Evolutionary conservation across 2,329 filamentous ascomycete species (phyloP), one percentile per base, ranked within the genome.

Genomic region (Periconia macrospinosa): DNA sequence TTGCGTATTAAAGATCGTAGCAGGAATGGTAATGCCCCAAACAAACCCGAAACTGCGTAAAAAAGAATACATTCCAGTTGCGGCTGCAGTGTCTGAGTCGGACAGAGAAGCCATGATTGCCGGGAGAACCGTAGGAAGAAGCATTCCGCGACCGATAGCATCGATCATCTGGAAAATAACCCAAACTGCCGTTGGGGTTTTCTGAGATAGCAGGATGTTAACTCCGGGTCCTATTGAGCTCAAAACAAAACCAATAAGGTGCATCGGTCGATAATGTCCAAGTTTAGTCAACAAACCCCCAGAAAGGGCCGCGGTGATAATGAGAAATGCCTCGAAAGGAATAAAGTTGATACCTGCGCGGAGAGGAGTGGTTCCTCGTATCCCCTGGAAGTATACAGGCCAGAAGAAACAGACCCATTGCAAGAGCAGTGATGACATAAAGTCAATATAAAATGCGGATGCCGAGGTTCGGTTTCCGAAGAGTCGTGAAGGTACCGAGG

Each of bases 381-480:
- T 49, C 13, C 45, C 56, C 41, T 60, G 58, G 53, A 65, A 63
- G 41, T 66, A 67, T 7, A 62, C 20, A 3, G 61, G 64, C 2
- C 53, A 48, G 50, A 64, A 59, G 43, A 41, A 59, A 13, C 5
- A n/a, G 3, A 54, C 44, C 30, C 30, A 47, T 23, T 55, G 30
- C 1, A 62, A 13, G n/a, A 55, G 8, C 1, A 63, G 17, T 1
- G 52, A 47, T 10, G 50, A 44, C 1, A 50, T 7, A 45, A 65
- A 61, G 1, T 19, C 44, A 2, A 63, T 14, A 7, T 37, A 13
- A 15, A 53, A 60, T 1, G 41, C 57, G 1, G 48, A 23, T 1
- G 41, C 40, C 1, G 57, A 60, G 1, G 57, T 63, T 6, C 60
- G 51, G 17, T 60, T 57, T 7, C 9, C 19, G 43, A 65, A 62